Conservation (phyloP, 306 rosid genomes). For the Senna siamea region DNA sequence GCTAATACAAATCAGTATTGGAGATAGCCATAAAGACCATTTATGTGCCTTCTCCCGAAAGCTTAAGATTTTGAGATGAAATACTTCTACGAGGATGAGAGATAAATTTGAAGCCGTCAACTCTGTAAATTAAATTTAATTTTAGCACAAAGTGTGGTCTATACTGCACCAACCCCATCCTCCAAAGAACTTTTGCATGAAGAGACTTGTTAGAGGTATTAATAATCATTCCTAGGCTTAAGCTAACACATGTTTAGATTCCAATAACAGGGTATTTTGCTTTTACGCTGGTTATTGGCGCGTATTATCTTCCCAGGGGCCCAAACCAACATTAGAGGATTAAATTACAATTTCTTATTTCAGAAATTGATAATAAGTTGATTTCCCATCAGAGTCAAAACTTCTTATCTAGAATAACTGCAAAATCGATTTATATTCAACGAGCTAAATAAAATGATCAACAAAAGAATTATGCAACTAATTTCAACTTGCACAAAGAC, state of each 20-base stretch:
- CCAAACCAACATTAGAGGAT: not conserved
- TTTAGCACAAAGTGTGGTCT: not conserved
- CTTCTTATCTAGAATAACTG: not conserved
- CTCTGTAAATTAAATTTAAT: not conserved
- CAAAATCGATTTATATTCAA: not conserved
- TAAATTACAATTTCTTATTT: not conserved
- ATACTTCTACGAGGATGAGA: not conserved
- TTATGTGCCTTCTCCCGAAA: not conserved
- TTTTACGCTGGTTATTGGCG: not conserved
- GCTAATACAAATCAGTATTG: constrained; percentile 5
- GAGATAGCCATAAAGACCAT: not conserved
- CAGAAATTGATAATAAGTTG: not conserved
- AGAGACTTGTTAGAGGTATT: not conserved
- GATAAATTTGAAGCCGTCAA: not conserved
- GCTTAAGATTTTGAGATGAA: not conserved
- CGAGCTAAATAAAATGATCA: not conserved
- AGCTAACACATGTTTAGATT: constrained; percentile 8
- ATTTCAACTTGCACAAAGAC: not conserved
- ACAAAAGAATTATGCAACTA: not conserved
- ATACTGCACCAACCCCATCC: not conserved
- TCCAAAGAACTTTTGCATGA: not conserved
- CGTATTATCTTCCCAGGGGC: not conserved
- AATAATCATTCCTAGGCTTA: not conserved
- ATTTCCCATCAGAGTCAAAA: constrained; percentile 8
- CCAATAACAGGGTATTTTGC: not conserved